Percentiles rank a stretch among this genome's conserved stretches.
Evolutionary conservation across 2,329 filamentous ascomycete species (phyloP).

Genomic region (Emergomyces orientalis): DNA sequence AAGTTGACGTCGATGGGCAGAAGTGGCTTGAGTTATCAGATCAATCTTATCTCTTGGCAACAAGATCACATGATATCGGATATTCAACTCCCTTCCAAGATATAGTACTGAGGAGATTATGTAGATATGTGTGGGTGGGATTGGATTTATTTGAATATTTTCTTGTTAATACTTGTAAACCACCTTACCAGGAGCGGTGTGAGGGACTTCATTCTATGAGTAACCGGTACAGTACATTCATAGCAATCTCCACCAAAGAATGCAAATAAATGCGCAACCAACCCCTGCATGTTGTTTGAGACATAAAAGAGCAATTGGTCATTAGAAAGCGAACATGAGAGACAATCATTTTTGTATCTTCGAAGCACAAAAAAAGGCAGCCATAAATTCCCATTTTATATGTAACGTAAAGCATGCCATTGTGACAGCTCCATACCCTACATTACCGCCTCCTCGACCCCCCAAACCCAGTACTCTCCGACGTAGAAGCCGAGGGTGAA

Average conservation of each 20-base stretch:
- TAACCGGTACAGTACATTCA: too few relatives aligned
- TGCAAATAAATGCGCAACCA: too few relatives aligned
- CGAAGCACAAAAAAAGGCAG: neutral
- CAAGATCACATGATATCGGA: neutral
- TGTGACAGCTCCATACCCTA: neutral
- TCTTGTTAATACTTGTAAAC: neutral
- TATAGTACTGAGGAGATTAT: too few relatives aligned
- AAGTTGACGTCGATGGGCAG: neutral
- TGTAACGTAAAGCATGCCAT: neutral
- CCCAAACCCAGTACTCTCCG: slow-evolving; percentile 7
- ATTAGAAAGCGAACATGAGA: neutral
- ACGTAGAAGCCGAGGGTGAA: neutral
- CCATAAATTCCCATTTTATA: neutral
- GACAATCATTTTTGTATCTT: neutral
- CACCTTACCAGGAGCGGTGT: too few relatives aligned
- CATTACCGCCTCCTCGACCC: neutral
- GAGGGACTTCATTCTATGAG: too few relatives aligned
- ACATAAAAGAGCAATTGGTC: neutral
- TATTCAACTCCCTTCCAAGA: too few relatives aligned
- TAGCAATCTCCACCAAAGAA: too few relatives aligned
- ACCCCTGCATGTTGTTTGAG: too few relatives aligned
- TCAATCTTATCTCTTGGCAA: slow-evolving; percentile 16
- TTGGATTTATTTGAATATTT: neutral
- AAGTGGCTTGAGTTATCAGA: slow-evolving; percentile 13
- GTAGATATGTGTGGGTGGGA: too few relatives aligned